Percentiles rank a stretch among this genome's conserved stretches.
Evolutionary conservation across 805 yeast species (phyloP).

Genomic region (Torulaspora microellipsoides): DNA sequence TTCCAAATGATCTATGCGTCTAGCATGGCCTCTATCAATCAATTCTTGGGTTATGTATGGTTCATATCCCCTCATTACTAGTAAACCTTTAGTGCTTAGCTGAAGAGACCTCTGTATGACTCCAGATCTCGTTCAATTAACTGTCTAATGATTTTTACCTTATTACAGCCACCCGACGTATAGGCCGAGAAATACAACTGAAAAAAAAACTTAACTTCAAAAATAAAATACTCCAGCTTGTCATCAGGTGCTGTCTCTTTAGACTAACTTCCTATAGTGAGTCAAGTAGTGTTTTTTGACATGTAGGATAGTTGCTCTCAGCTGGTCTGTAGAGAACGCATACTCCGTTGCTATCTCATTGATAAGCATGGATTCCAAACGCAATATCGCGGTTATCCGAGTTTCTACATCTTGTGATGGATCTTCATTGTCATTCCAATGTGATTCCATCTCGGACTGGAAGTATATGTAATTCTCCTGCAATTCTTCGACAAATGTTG

Average conservation of each 20-base stretch:
- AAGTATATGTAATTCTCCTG: constrained; percentile 24
- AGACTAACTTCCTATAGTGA: too few relatives aligned
- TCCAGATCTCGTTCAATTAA: too few relatives aligned
- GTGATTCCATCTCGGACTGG: constrained; percentile 11
- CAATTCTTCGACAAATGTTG: constrained; percentile 20
- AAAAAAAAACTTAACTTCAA: too few relatives aligned
- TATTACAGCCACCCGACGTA: too few relatives aligned
- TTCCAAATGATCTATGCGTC: constrained; percentile 30
- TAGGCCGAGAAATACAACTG: too few relatives aligned
- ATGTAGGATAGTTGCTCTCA: constrained; percentile 11
- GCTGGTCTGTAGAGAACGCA: constrained; percentile 14
- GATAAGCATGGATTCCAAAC: constrained; percentile 16
- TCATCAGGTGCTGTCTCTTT: too few relatives aligned
- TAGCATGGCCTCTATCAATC: constrained; percentile 27
- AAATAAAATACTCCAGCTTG: too few relatives aligned
- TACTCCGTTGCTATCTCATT: constrained; percentile 14
- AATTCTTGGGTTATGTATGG: constrained; percentile 10
- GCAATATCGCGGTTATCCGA: constrained; percentile 5
- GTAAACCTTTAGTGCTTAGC: too few relatives aligned
- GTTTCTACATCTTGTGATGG: not conserved
- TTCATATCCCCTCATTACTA: constrained; percentile 2
- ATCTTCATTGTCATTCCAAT: not conserved
- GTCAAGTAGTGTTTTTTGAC: constrained; percentile 10
- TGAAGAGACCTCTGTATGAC: too few relatives aligned
- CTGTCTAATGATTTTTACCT: too few relatives aligned